Percentiles rank a stretch among this genome's conserved stretches.
Conservation (phyloP, 2,329 filamentous ascomycete species). For the Pseudocercospora musae region DNA sequence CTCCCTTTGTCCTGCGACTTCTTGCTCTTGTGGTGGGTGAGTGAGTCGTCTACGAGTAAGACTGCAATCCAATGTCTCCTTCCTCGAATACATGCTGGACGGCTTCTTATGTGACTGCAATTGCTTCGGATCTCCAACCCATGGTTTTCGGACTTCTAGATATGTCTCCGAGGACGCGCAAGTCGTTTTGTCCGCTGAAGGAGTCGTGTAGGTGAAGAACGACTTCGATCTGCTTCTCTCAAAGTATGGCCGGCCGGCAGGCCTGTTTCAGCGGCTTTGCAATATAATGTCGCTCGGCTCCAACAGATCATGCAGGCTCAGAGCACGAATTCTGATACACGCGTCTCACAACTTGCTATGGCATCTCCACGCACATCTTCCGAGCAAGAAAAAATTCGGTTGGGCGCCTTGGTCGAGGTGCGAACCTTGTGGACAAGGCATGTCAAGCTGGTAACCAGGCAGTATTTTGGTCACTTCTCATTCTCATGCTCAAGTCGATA, state of each 20-base stretch:
- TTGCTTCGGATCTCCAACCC: neutral
- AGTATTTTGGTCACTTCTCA: neutral
- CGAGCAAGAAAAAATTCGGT: neutral
- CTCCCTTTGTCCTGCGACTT: neutral
- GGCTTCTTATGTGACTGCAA: neutral
- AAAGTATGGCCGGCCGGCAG: neutral
- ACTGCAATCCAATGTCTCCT: neutral
- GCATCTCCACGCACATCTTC: neutral
- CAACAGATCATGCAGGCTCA: neutral
- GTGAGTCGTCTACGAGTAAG: neutral
- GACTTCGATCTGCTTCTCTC: neutral
- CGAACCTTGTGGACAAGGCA: neutral
- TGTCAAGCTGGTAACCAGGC: neutral
- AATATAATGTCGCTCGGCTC: neutral
- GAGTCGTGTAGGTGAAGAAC: neutral
- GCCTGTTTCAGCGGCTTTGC: neutral
- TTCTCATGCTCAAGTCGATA: neutral
- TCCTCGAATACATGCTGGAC: neutral
- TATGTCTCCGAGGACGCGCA: neutral
- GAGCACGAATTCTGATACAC: neutral
- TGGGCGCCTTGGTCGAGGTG: neutral
- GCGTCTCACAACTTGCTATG: neutral
- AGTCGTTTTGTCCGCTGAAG: neutral
- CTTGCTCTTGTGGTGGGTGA: neutral
- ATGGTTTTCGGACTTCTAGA: neutral